Conservation (phyloP, 305 asterid genomes). For the Rubia peregrina region DNA sequence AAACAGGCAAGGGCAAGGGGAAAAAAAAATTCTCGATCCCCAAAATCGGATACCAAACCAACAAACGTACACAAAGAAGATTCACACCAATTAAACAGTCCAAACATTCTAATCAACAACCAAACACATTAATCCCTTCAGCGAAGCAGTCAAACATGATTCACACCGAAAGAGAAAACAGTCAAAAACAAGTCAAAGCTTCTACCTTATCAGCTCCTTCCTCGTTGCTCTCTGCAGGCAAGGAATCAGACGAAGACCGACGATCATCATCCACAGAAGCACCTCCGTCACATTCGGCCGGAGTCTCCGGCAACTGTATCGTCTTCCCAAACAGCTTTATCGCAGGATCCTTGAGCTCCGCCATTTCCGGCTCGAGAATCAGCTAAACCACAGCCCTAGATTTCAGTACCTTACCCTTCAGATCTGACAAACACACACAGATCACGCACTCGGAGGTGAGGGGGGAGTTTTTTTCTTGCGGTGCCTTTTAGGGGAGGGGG, state of each 20-base stretch:
- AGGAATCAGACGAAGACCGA: constrained; percentile 35
- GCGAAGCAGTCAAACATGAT: constrained; percentile 14
- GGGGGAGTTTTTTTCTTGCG: neutral
- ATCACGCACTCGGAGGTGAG: neutral
- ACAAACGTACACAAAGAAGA: no score
- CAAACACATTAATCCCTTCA: constrained; percentile 27
- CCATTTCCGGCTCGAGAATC: constrained; percentile 19
- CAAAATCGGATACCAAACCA: neutral
- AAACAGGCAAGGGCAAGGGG: neutral
- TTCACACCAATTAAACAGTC: neutral
- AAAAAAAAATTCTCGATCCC: neutral
- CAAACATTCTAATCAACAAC: neutral
- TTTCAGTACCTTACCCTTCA: constrained; percentile 12
- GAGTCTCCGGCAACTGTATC: constrained; percentile 51
- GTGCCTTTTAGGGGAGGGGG: constrained; percentile 7
- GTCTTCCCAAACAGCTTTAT: constrained; percentile 74
- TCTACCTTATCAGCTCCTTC: constrained; percentile 40
- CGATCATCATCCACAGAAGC: constrained; percentile 28
- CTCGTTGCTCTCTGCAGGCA: constrained; percentile 29
- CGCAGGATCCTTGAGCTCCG: constrained; percentile 33
- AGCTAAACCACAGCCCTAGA: constrained; percentile 10
- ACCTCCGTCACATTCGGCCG: constrained; percentile 24
- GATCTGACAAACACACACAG: constrained; percentile 33
- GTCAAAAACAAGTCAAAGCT: neutral
- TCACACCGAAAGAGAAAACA: constrained; percentile 13